These are phyloP conservation scores for Tulasnella sp. DNA, from an alignment of 768 basidiomycete genomes.

Conservation along the genomic window DNA sequence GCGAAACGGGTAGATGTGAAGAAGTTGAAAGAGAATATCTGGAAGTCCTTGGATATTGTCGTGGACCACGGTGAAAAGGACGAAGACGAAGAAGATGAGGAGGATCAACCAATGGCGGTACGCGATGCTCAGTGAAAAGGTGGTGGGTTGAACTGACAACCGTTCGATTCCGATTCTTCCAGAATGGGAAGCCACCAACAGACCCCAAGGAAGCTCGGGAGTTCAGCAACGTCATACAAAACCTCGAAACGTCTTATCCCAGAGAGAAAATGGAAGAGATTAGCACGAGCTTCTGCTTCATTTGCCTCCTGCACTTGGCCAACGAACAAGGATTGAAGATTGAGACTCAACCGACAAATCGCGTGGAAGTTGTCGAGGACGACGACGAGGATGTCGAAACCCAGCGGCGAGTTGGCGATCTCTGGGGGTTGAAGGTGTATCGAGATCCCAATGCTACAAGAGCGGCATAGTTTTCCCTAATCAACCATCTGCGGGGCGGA, in stretches of 20 bases:
- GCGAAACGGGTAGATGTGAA: conserved; percentile 97
- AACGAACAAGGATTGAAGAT: conserved; percentile 94
- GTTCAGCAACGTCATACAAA: conserved; percentile 78
- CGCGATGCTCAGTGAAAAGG: background rate
- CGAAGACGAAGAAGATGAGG: conserved; percentile 46
- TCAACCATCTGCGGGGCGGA: background rate
- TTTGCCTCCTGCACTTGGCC: conserved; percentile 91
- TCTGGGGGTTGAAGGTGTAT: conserved; percentile 34
- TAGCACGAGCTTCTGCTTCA: conserved; percentile 99
- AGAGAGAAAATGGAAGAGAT: conserved; percentile 95
- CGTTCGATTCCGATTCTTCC: background rate
- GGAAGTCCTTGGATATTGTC: conserved; percentile 85
- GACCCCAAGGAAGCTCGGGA: conserved; percentile 63
- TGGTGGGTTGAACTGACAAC: background rate
- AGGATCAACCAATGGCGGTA: conserved; percentile 36
- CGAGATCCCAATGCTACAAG: conserved; percentile 34
- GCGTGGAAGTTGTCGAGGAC: conserved; percentile 33
- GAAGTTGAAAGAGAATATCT: conserved; percentile 96
- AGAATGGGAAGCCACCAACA: conserved; percentile 44
- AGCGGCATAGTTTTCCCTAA: conserved; percentile 27
- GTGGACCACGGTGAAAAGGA: conserved; percentile 42
- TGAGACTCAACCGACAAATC: conserved; percentile 38
- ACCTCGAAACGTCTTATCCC: conserved; percentile 78
- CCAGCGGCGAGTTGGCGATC: conserved; percentile 31
- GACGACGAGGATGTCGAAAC: conserved; percentile 33